These are phyloP conservation scores for Backusella australiensis DNA, from an alignment of 192 early-diverging fungal species.

Conservation along the genomic window DNA sequence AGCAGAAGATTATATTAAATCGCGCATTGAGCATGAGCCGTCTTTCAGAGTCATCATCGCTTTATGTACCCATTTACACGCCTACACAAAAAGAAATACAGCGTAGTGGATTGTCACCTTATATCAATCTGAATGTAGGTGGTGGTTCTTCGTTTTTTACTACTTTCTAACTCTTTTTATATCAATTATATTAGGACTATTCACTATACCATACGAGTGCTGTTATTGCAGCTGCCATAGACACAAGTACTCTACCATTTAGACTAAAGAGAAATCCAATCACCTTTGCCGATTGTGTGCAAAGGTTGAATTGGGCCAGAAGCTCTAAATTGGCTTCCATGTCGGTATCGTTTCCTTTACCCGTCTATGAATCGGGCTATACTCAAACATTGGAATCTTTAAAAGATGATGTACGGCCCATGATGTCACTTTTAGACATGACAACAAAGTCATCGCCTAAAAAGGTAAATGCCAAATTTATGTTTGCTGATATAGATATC, in stretches of 20 bases:
- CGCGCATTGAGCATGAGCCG: conserved; percentile 34
- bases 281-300: not conserved
- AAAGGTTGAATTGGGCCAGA: conserved; percentile 14
- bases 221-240: conserved; percentile 50
- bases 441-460: not conserved
- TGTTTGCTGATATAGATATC: not conserved
- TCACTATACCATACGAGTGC: conserved; percentile 55
- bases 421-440: not conserved
- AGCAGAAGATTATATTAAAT: conserved; percentile 41
- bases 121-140: conserved; percentile 41
- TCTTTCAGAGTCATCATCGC: conserved; percentile 43
- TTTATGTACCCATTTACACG: conserved; percentile 49
- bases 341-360: conserved; percentile 13
- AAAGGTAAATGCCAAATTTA: not conserved
- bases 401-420: not conserved
- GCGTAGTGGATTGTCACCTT: conserved; percentile 28
- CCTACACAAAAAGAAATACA: conserved; percentile 21
- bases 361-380: conserved; percentile 12
- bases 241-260: conserved; percentile 43
- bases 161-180: not conserved
- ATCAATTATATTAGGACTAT: conserved; percentile 19
- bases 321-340: conserved; percentile 11
- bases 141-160: not conserved
- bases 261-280: conserved; percentile 16
- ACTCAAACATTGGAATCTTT: not conserved